Conservation (phyloP, 2,329 filamentous ascomycete genomes). For the Ambrosiella beaveri region DNA sequence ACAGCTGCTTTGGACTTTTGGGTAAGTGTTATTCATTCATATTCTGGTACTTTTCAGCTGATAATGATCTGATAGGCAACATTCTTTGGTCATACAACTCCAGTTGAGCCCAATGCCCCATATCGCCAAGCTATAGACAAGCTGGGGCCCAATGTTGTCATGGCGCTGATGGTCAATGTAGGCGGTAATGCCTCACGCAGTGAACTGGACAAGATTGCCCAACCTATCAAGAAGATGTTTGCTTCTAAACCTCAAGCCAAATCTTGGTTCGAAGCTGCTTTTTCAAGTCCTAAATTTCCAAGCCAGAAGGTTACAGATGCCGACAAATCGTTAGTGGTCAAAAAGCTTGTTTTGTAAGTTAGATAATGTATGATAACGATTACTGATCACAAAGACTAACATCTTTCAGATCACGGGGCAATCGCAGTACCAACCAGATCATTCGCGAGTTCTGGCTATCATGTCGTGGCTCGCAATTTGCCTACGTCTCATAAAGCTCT, state of each 20-base stretch:
- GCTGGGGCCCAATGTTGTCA: constrained; percentile 43
- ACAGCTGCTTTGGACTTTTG: constrained; percentile 58
- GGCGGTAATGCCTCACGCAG: constrained; percentile 52
- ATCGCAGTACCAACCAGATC: constrained; percentile 45
- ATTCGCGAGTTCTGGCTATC: constrained; percentile 59
- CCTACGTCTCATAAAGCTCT: constrained; percentile 16
- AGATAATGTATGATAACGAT: background rate
- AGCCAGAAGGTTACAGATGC: constrained; percentile 38
- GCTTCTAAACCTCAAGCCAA: constrained; percentile 37
- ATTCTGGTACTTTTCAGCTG: background rate
- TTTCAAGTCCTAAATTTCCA: constrained; percentile 38
- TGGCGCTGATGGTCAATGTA: constrained; percentile 45
- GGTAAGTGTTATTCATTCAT: constrained; percentile 30
- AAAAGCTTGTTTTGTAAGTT: constrained; percentile 46
- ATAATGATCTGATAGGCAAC: constrained; percentile 24
- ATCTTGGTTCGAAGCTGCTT: constrained; percentile 44
- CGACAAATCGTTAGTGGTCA: constrained; percentile 47
- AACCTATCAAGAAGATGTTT: constrained; percentile 54
- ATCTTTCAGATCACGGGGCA: constrained; percentile 39
- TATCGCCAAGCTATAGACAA: constrained; percentile 35
- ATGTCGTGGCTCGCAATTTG: constrained; percentile 43
- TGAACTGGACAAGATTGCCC: constrained; percentile 53
- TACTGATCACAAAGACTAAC: background rate
- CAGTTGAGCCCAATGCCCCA: constrained; percentile 27
- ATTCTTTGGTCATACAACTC: constrained; percentile 29